Percentiles rank a stretch among this genome's conserved stretches.
These are phyloP conservation scores for Wickerhamomyces chambardii DNA, from an alignment of 805 yeast genomes.

Conservation along the genomic window DNA sequence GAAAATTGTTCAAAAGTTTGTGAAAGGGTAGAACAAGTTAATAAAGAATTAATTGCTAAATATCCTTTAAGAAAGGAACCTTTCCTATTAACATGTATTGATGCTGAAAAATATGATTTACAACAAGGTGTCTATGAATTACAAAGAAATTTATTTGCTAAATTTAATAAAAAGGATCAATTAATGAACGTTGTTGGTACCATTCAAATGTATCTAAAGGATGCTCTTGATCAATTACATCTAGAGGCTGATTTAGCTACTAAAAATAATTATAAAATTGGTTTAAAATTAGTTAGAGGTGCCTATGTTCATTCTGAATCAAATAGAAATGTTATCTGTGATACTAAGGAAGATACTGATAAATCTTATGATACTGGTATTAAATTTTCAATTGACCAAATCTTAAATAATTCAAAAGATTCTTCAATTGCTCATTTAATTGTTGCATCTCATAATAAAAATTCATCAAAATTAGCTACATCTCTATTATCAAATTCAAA, in stretches of 20 bases:
- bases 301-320: slow-evolving; percentile 91
- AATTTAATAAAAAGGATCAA: slow-evolving; percentile 50
- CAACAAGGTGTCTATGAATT: slow-evolving; percentile 89
- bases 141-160: slow-evolving; percentile 71
- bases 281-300: slow-evolving; percentile 89
- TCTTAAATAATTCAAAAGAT: slow-evolving; percentile 33
- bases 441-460: slow-evolving; percentile 84
- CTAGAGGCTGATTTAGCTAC: slow-evolving; percentile 59
- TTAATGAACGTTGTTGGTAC: slow-evolving; percentile 80
- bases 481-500: slow-evolving; percentile 30
- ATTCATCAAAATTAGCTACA: slow-evolving; percentile 69
- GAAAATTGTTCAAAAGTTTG: slow-evolving; percentile 59
- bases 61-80: slow-evolving; percentile 66
- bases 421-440: slow-evolving; percentile 67
- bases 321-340: slow-evolving; percentile 63
- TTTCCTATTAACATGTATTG: slow-evolving; percentile 70
- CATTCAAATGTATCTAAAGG: slow-evolving; percentile 82
- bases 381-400: slow-evolving; percentile 47
- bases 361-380: slow-evolving; percentile 65
- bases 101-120: slow-evolving; percentile 84
- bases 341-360: slow-evolving; percentile 77
- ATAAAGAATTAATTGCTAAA: slow-evolving; percentile 33
- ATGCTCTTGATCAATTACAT: slow-evolving; percentile 52
- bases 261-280: slow-evolving; percentile 56
- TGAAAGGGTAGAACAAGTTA: slow-evolving; percentile 43